Evolutionary conservation across 1,284 basidiomycete genomes (phyloP).

Genomic region (Melampsora larici-populina): DNA sequence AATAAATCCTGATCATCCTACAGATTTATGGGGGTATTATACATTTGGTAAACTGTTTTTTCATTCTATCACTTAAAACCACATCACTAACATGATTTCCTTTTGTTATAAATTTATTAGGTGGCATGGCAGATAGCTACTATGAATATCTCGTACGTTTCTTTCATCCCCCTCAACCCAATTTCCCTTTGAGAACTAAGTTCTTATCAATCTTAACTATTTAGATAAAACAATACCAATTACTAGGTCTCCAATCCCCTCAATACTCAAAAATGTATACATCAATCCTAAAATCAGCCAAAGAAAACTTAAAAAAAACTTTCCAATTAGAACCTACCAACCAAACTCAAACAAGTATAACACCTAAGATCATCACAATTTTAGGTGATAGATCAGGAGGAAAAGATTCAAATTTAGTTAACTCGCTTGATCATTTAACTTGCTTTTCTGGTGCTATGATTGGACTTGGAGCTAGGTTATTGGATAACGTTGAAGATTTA

Average conservation of each 20-base stretch:
- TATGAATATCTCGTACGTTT: conserved; percentile 58
- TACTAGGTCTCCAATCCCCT: conserved; percentile 55
- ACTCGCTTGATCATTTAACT: conserved; percentile 55
- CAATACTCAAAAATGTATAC: conserved; percentile 59
- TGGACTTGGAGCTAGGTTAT: conserved; percentile 58
- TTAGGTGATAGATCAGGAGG: conserved; percentile 45
- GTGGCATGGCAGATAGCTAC: conserved; percentile 54
- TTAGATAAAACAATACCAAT: conserved; percentile 54
- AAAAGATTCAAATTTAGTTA: background rate
- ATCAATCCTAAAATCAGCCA: conserved; percentile 56
- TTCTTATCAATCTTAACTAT: too few species aligned
- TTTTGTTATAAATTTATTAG: background rate
- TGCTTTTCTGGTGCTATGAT: conserved; percentile 62
- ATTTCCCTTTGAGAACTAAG: too few species aligned
- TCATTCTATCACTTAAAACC: too few species aligned
- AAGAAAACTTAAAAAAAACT: conserved; percentile 54
- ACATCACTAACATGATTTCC: background rate
- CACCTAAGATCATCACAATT: background rate
- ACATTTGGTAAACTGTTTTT: conserved; percentile 56
- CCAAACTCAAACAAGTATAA: conserved; percentile 51
- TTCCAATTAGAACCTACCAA: conserved; percentile 54
- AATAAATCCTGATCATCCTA: conserved; percentile 53
- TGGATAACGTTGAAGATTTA: conserved; percentile 57
- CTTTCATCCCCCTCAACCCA: too few species aligned
- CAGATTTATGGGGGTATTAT: conserved; percentile 48